Evolutionary conservation across 1,284 basidiomycete species (phyloP).

Genomic region (Tranzscheliella williamsii): DNA sequence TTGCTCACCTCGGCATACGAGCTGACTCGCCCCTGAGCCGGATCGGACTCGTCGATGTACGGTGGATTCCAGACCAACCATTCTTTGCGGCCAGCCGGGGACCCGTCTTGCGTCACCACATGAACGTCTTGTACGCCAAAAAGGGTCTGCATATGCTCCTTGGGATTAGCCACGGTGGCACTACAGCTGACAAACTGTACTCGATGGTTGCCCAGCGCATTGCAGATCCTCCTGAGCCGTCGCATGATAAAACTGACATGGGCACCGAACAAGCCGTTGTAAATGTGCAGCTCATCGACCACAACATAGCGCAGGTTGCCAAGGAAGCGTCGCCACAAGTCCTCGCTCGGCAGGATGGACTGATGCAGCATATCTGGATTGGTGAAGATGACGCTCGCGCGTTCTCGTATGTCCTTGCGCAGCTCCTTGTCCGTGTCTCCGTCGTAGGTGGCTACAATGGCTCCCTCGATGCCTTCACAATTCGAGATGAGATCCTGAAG

Average conservation of each 20-base stretch:
- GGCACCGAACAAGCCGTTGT: conserved; percentile 62
- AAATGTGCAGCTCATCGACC: conserved; percentile 83
- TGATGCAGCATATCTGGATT: conserved; percentile 79
- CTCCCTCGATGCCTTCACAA: conserved; percentile 70
- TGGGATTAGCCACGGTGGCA: conserved; percentile 80
- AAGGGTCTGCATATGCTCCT: conserved; percentile 51
- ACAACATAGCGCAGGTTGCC: conserved; percentile 76
- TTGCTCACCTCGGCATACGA: conserved; percentile 74
- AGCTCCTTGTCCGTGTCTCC: conserved; percentile 79
- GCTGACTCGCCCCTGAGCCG: conserved; percentile 68
- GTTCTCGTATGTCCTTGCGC: conserved; percentile 61
- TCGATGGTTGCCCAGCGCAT: conserved; percentile 77
- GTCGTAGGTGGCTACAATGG: conserved; percentile 78
- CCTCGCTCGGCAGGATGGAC: conserved; percentile 81
- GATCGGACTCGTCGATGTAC: conserved; percentile 68
- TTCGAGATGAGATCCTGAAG: conserved; percentile 65
- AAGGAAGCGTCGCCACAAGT: conserved; percentile 75
- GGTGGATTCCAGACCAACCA: conserved; percentile 66
- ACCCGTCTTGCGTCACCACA: conserved; percentile 78
- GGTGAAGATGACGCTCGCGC: conserved; percentile 65
- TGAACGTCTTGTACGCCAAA: conserved; percentile 69
- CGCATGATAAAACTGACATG: conserved; percentile 55
- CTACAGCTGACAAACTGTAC: conserved; percentile 82
- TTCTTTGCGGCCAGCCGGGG: conserved; percentile 77
- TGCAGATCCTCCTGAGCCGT: conserved; percentile 74